These are phyloP conservation scores for Ascoidea tarda DNA, from an alignment of 805 yeast genomes.

Conservation along the genomic window DNA sequence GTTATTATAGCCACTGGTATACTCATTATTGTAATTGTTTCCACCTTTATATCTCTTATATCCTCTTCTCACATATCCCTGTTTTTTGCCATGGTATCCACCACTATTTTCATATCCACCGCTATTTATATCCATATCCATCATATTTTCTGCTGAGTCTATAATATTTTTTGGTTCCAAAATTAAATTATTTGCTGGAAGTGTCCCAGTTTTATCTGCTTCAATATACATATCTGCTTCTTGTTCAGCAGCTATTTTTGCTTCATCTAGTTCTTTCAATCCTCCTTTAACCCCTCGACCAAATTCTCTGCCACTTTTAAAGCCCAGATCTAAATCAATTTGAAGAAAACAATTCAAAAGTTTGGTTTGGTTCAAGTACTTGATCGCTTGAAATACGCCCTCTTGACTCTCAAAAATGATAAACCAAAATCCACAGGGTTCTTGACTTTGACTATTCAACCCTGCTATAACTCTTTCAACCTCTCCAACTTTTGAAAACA, in stretches of 20 bases:
- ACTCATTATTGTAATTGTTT: conserved; percentile 2
- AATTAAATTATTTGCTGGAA: no score
- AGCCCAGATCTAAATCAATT: conserved; percentile 93
- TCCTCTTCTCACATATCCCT: not conserved
- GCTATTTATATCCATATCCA: conserved; percentile 2
- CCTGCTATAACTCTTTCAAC: conserved; percentile 87
- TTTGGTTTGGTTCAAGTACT: conserved; percentile 68
- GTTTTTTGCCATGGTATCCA: conserved; percentile 6
- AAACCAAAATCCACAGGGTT: conserved; percentile 96
- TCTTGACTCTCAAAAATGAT: conserved; percentile 57
- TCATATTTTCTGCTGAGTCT: not conserved
- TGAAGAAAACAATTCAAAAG: conserved; percentile 72
- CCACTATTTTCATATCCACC: conserved; percentile 5
- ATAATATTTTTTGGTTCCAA: no score
- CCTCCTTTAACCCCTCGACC: conserved; percentile 93
- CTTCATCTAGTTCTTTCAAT: no score
- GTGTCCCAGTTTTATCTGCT: no score
- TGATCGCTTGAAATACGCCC: conserved; percentile 72
- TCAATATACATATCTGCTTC: no score
- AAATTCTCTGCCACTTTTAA: conserved; percentile 87
- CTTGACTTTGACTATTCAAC: conserved; percentile 72
- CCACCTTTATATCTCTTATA: conserved; percentile 2
- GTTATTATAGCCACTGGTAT: not conserved
- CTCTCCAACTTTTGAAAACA: conserved; percentile 71
- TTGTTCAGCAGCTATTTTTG: no score